Conservation (phyloP, 1,284 basidiomycete genomes). For the Pseudozyma pruni region DNA sequence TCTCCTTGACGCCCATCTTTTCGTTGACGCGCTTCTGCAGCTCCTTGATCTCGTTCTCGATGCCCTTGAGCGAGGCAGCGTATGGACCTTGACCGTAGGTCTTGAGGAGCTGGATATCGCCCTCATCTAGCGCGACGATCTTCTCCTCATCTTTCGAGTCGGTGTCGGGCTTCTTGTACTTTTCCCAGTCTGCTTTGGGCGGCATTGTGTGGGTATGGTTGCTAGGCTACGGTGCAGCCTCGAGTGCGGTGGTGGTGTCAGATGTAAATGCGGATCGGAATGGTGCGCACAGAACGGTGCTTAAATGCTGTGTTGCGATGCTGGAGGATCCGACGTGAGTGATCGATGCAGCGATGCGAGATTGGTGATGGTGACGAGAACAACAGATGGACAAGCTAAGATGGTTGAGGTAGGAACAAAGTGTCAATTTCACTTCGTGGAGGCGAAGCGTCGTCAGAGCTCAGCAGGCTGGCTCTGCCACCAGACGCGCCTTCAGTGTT, state of each 20-base stretch:
- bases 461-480: not conserved
- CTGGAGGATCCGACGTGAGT: not conserved
- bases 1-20: slow-evolving; percentile 97
- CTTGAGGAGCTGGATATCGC: slow-evolving; percentile 98
- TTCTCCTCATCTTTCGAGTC: slow-evolving; percentile 64
- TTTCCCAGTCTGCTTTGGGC: slow-evolving; percentile 67
- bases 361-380: not conserved
- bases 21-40: slow-evolving; percentile 97
- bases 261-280: too few species aligned
- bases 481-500: slow-evolving; percentile 1
- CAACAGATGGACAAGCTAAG: not conserved
- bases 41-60: slow-evolving; percentile 92
- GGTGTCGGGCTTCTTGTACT: slow-evolving; percentile 64
- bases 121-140: slow-evolving; percentile 86
- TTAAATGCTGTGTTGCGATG: too few species aligned
- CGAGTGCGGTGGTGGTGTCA: not conserved
- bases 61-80: slow-evolving; percentile 85
- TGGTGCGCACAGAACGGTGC: too few species aligned
- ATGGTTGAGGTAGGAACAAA: not conserved
- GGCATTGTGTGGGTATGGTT: slow-evolving; percentile 51
- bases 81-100: slow-evolving; percentile 99
- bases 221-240: too few species aligned
- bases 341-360: not conserved
- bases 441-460: slow-evolving; percentile 33
- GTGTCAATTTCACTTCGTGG: slow-evolving; percentile 20